Conservation (phyloP, 2,329 filamentous ascomycete species). For the Drechslerella stenobrocha region DNA sequence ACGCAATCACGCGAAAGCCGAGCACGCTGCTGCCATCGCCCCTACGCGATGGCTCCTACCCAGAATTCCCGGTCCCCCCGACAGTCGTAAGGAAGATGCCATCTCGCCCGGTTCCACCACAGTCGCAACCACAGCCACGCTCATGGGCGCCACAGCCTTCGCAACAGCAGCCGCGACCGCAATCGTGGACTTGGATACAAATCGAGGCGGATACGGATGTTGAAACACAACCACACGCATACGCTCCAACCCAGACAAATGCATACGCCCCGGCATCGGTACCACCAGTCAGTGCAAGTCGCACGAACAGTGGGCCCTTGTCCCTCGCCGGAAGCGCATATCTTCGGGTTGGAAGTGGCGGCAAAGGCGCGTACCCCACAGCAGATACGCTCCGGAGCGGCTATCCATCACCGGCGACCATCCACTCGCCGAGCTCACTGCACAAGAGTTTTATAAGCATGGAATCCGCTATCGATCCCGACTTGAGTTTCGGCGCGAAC, state of each 20-base stretch:
- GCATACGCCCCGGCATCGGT: not conserved
- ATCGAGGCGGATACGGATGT: not conserved
- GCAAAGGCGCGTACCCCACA: constrained; percentile 4
- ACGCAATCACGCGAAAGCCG: constrained; percentile 18
- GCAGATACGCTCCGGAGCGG: constrained; percentile 14
- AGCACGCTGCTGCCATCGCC: constrained; percentile 36
- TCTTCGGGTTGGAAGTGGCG: constrained; percentile 11
- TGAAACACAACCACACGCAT: not conserved
- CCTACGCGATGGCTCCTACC: constrained; percentile 23
- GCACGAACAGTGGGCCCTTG: not conserved
- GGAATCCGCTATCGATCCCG: constrained; percentile 43
- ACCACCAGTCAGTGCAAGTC: not conserved
- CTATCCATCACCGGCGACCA: constrained; percentile 20
- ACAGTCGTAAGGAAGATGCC: constrained; percentile 21
- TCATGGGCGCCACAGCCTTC: constrained; percentile 3
- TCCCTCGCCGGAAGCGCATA: not conserved
- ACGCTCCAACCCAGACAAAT: not conserved
- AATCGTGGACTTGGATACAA: not conserved
- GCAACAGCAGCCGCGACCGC: not conserved
- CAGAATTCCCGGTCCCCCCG: constrained; percentile 23
- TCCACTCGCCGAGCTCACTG: constrained; percentile 16
- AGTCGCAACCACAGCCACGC: constrained; percentile 3
- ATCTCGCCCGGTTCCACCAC: constrained; percentile 3
- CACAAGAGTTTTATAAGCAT: constrained; percentile 40
- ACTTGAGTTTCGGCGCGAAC: constrained; percentile 28